Evolutionary conservation across 139 green algal genomes (phyloP).

Genomic region (Closterium sp.): DNA sequence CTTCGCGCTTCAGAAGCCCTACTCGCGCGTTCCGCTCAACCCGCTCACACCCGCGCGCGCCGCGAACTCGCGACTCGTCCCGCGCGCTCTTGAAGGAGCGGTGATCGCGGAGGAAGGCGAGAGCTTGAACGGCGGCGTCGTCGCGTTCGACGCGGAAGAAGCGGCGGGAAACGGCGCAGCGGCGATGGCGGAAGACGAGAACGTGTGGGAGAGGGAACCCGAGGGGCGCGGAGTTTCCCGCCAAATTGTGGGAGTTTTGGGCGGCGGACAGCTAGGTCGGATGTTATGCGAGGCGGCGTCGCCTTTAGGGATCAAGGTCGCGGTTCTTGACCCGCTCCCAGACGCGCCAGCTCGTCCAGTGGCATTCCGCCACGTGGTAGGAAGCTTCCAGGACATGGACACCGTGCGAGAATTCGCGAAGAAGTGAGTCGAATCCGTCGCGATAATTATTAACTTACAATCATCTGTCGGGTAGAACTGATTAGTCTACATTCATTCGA

Average conservation of each 20-base stretch:
- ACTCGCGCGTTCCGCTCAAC: neutral
- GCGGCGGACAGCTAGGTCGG: conserved; percentile 93
- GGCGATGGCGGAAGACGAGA: neutral
- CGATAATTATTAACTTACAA: too few relatives aligned
- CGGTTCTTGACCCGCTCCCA: conserved; percentile 82
- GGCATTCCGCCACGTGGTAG: conserved; percentile 49
- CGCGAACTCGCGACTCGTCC: neutral
- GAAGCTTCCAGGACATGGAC: conserved; percentile 63
- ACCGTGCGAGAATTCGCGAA: conserved; percentile 74
- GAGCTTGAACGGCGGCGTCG: neutral
- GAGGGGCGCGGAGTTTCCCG: neutral
- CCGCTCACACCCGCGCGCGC: neutral
- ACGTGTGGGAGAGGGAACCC: neutral
- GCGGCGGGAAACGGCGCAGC: neutral
- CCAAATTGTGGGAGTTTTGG: conserved; percentile 85
- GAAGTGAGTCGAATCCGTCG: conserved; percentile 47
- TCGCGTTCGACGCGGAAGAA: neutral
- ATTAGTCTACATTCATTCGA: neutral
- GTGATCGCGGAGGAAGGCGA: neutral
- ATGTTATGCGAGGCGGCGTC: conserved; percentile 91
- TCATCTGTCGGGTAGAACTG: neutral
- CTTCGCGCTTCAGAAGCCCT: neutral
- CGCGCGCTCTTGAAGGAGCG: neutral
- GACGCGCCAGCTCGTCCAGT: conserved; percentile 62
- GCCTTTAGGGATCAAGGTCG: conserved; percentile 79